These are phyloP conservation scores for Exophiala dermatitidis DNA, from an alignment of 2,329 filamentous ascomycete species.

Conservation along the genomic window DNA sequence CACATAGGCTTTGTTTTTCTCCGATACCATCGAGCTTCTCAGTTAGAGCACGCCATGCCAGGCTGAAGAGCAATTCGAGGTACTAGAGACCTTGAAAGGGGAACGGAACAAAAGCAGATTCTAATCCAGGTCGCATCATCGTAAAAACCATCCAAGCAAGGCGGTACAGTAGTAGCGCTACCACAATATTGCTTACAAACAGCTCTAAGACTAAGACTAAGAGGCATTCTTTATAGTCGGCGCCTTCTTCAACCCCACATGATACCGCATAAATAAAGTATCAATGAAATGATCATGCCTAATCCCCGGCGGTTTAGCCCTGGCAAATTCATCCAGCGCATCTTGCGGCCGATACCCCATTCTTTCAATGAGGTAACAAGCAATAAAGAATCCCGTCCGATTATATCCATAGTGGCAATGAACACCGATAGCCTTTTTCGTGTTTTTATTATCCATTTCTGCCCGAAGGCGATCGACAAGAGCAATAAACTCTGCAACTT, in stretches of 20 bases:
- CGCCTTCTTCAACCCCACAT: constrained; percentile 41
- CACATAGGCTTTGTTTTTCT: too few species aligned
- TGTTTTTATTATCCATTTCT: constrained; percentile 39
- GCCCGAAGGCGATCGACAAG: constrained; percentile 54
- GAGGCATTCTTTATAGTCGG: constrained; percentile 8
- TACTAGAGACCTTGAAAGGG: too few species aligned
- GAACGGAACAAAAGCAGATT: too few species aligned
- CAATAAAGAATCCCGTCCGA: constrained; percentile 83
- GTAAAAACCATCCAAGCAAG: too few species aligned
- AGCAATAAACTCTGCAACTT: constrained; percentile 53
- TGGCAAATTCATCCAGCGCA: constrained; percentile 71
- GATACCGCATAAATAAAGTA: constrained; percentile 72
- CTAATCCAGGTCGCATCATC: too few species aligned
- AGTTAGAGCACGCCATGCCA: too few species aligned
- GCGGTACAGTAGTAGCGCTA: too few species aligned
- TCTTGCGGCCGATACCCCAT: constrained; percentile 64
- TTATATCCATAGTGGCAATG: constrained; percentile 98
- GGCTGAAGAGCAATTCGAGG: too few species aligned
- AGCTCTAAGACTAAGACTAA: background rate
- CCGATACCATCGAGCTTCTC: too few species aligned
- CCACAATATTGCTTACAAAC: too few species aligned
- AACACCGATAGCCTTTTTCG: constrained; percentile 59
- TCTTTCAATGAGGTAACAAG: constrained; percentile 81
- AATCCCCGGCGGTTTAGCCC: constrained; percentile 70
- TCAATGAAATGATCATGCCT: constrained; percentile 85